These are phyloP conservation scores for Alternaria sp. DNA, from an alignment of 2,329 filamentous ascomycete genomes.

Conservation along the genomic window DNA sequence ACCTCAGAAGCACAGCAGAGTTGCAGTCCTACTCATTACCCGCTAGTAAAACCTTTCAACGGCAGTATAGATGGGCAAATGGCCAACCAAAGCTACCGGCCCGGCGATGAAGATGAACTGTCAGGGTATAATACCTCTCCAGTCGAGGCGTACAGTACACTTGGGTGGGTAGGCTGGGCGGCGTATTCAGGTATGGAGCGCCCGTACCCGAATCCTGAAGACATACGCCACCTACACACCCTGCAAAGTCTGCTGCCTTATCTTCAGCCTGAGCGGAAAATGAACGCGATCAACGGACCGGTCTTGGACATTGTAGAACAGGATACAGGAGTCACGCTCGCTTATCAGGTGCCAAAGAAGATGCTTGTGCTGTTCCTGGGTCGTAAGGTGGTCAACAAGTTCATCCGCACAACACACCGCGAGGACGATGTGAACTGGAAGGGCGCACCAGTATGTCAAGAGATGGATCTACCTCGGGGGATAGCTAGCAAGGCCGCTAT, in stretches of 20 bases:
- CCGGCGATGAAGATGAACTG: background rate
- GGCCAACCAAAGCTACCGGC: background rate
- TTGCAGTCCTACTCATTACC: background rate
- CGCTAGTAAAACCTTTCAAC: background rate
- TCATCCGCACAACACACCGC: constrained; percentile 18
- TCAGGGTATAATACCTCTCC: background rate
- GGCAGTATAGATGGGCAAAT: background rate
- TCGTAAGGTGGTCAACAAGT: constrained; percentile 16
- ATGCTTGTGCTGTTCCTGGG: constrained; percentile 28
- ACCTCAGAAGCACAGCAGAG: background rate
- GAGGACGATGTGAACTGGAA: constrained; percentile 12
- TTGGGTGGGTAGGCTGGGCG: background rate
- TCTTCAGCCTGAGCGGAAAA: constrained; percentile 19
- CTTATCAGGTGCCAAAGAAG: constrained; percentile 21
- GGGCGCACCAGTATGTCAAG: constrained; percentile 10
- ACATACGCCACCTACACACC: constrained; percentile 25
- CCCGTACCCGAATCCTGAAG: constrained; percentile 23
- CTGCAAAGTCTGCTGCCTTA: constrained; percentile 19
- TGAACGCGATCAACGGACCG: constrained; percentile 12
- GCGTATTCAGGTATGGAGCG: background rate
- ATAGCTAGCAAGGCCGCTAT: constrained; percentile 16
- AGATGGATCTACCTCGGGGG: constrained; percentile 17
- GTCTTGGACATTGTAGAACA: constrained; percentile 24
- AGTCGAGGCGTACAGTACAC: background rate
- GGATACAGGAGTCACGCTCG: constrained; percentile 2